Evolutionary conservation across 192 early-diverging fungal genomes (phyloP).

Genomic region (Coemansia sp.): DNA sequence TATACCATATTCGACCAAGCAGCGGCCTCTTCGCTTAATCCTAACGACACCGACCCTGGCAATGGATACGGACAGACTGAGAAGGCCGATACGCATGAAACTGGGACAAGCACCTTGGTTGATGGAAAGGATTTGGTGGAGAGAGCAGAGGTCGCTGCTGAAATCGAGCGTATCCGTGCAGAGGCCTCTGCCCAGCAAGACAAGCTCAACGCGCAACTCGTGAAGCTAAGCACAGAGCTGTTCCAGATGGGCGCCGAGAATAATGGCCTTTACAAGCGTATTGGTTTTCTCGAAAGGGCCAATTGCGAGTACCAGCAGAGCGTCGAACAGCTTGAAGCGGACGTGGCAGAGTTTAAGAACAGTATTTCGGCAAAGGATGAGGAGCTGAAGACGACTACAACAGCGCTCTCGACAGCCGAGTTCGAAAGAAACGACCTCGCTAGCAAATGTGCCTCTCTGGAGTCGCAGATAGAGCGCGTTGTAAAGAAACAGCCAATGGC

Average conservation of each 20-base stretch:
- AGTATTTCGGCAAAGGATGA: background rate
- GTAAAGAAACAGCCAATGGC: background rate
- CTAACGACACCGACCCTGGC: background rate
- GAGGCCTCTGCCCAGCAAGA: conserved; percentile 1
- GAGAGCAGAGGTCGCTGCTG: background rate
- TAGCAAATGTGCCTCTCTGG: conserved; percentile 4
- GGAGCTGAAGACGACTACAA: background rate
- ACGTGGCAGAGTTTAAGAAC: conserved; percentile 4
- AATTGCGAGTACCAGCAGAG: conserved; percentile 7
- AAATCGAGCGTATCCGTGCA: background rate
- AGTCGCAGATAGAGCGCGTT: conserved; percentile 3
- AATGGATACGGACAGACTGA: background rate
- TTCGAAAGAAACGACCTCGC: conserved; percentile 9
- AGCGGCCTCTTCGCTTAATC: background rate
- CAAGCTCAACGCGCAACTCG: conserved; percentile 20
- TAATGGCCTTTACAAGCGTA: background rate
- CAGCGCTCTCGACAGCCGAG: conserved; percentile 1
- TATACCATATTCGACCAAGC: conserved; percentile 1
- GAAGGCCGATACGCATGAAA: background rate
- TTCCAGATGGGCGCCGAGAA: conserved; percentile 11
- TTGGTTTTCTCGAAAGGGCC: conserved; percentile 8
- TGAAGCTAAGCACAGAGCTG: conserved; percentile 19
- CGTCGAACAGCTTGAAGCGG: conserved; percentile 12
- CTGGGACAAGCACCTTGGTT: background rate
- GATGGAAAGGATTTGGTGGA: background rate